Conservation (phyloP, 371 early-diverging fungal genomes). For the Mucor plumbeus region DNA sequence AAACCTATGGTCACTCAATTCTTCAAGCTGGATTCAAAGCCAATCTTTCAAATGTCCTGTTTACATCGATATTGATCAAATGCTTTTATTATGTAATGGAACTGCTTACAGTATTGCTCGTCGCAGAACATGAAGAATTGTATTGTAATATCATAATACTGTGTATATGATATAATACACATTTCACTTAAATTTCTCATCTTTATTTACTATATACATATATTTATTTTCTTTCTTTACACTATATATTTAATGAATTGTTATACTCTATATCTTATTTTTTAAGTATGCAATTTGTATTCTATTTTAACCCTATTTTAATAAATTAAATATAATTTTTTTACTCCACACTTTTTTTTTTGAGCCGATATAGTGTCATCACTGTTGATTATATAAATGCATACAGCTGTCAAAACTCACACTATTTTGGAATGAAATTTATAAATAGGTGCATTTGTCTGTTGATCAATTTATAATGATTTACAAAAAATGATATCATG, state of each 20-base stretch:
- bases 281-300: neutral
- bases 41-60: conserved; percentile 17
- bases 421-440: neutral
- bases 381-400: neutral
- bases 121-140: conserved; percentile 2
- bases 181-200: neutral
- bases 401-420: neutral
- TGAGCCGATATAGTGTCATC: neutral
- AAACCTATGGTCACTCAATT: conserved; percentile 19
- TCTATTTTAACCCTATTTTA: neutral
- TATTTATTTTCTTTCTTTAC: neutral
- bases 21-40: conserved; percentile 26
- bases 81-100: conserved; percentile 20
- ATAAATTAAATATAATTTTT: neutral
- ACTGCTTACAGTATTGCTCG: conserved; percentile 27
- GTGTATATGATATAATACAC: neutral
- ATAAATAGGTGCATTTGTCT: neutral
- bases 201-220: neutral
- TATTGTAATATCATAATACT: too few relatives aligned
- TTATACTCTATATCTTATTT: neutral
- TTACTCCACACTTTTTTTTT: neutral
- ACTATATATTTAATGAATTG: neutral
- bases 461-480: neutral
- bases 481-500: neutral
- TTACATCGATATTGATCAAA: conserved; percentile 29